Percentiles rank a stretch among this genome's conserved stretches.
These are phyloP conservation scores for Alternaria incomplexa DNA, from an alignment of 2,329 filamentous ascomycete species.

Conservation along the genomic window DNA sequence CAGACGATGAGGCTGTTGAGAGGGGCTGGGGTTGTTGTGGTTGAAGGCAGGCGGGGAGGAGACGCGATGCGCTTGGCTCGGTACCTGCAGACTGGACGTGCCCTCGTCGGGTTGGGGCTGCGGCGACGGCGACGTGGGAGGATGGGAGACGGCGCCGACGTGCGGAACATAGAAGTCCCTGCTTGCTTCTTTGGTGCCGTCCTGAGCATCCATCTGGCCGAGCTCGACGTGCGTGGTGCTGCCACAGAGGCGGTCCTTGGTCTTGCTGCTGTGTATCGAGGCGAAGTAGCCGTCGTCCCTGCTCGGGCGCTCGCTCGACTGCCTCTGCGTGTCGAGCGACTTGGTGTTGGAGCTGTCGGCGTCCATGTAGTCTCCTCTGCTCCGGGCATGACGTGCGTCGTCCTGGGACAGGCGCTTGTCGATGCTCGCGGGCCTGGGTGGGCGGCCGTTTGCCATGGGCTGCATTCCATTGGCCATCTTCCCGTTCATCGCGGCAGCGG, in stretches of 20 bases:
- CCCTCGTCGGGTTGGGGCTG: constrained; percentile 22
- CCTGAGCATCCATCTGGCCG: constrained; percentile 32
- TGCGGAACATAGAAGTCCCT: constrained; percentile 33
- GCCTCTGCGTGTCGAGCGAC: constrained; percentile 30
- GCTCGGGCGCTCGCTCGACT: constrained; percentile 33
- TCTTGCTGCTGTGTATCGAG: constrained; percentile 43
- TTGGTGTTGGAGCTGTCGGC: constrained; percentile 27
- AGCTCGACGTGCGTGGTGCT: constrained; percentile 49
- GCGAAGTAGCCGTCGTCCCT: constrained; percentile 57
- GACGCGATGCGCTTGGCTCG: constrained; percentile 56
- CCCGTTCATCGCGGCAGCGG: constrained; percentile 40
- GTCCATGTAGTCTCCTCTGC: constrained; percentile 24
- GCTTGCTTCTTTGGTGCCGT: constrained; percentile 38
- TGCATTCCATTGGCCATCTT: constrained; percentile 41
- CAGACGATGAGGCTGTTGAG: constrained; percentile 62
- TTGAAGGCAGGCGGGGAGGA: constrained; percentile 67
- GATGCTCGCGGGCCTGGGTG: constrained; percentile 39
- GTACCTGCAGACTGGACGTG: constrained; percentile 47
- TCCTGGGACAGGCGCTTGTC: constrained; percentile 48
- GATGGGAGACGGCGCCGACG: constrained; percentile 23
- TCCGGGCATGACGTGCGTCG: constrained; percentile 25
- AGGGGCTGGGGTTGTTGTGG: constrained; percentile 59
- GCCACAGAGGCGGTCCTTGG: constrained; percentile 33
- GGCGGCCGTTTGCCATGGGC: constrained; percentile 45
- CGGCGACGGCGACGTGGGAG: constrained; percentile 14